Percentiles rank a stretch among this genome's conserved stretches.
These are phyloP conservation scores for Heliocybe sulcata DNA, from an alignment of 1,284 basidiomycete species.

Conservation along the genomic window DNA sequence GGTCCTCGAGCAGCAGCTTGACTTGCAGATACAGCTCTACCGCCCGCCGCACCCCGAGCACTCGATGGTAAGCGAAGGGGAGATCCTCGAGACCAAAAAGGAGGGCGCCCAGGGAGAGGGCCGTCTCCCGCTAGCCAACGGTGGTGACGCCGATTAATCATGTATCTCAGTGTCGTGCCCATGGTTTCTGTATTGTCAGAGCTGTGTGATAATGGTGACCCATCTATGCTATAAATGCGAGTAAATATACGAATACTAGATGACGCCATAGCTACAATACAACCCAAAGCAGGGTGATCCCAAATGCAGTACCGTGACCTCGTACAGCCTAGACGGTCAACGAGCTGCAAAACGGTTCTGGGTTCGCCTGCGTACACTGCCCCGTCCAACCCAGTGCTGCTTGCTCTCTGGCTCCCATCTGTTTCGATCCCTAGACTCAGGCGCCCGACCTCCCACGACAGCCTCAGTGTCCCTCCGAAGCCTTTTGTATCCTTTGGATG, in stretches of 20 bases:
- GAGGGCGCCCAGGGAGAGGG: conserved; percentile 5
- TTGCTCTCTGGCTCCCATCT: too few relatives aligned
- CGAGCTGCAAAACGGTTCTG: too few relatives aligned
- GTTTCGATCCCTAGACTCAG: too few relatives aligned
- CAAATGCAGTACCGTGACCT: background rate
- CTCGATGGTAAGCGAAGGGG: conserved; percentile 41
- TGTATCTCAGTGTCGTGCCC: background rate
- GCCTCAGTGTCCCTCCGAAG: too few relatives aligned
- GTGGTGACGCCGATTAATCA: background rate
- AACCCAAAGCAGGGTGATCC: background rate
- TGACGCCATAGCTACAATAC: background rate
- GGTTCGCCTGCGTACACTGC: too few relatives aligned
- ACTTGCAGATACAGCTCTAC: conserved; percentile 46
- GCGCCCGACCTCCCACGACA: too few relatives aligned
- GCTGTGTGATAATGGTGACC: background rate
- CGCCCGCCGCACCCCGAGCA: conserved; percentile 43
- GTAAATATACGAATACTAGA: background rate
- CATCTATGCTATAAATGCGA: background rate
- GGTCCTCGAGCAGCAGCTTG: conserved; percentile 74
- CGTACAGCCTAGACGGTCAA: background rate
- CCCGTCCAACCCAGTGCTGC: too few relatives aligned
- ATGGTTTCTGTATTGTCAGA: background rate
- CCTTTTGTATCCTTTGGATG: too few relatives aligned
- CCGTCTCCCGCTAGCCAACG: background rate
- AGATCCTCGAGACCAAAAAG: conserved; percentile 24